These are phyloP conservation scores for Rubroshorea leprosula DNA, from an alignment of 345 rosid genomes.

Conservation along the genomic window DNA sequence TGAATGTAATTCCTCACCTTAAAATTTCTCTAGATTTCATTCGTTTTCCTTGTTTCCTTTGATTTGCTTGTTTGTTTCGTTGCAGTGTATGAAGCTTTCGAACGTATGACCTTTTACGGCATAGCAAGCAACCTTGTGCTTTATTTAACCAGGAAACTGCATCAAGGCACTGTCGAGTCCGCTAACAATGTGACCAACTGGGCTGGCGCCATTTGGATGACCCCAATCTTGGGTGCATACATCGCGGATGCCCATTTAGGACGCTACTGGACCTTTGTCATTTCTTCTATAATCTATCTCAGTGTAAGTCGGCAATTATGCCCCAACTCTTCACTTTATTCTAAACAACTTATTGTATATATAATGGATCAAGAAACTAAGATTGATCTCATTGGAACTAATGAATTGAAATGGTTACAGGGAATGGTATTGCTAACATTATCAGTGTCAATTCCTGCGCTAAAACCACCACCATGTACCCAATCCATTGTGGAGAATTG, in stretches of 20 bases:
- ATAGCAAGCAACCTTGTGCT: constrained; percentile 71
- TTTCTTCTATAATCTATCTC: constrained; percentile 49
- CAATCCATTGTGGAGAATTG: constrained; percentile 32
- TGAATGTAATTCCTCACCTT: no score
- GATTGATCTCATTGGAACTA: no score
- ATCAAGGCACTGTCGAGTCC: constrained; percentile 76
- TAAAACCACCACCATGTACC: constrained; percentile 62
- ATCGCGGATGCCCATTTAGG: constrained; percentile 89
- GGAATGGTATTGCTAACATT: constrained; percentile 73
- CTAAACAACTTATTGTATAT: no score
- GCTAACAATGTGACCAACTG: constrained; percentile 90
- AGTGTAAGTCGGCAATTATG: constrained; percentile 40
- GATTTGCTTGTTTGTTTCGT: no score
- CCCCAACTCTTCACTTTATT: no score
- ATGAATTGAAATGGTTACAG: no score
- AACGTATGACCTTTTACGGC: constrained; percentile 83
- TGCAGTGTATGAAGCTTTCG: constrained; percentile 77
- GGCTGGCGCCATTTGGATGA: constrained; percentile 82
- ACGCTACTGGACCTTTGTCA: constrained; percentile 70
- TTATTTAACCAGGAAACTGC: constrained; percentile 69
- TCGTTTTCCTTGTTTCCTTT: no score
- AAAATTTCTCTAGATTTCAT: no score
- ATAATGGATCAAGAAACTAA: no score
- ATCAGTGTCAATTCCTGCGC: constrained; percentile 55
- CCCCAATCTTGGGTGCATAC: constrained; percentile 82